Percentiles rank a stretch among this genome's conserved stretches.
phyloP scores from a whole-genome alignment of 257 asterid species.

The Misopates orontium region DNA sequence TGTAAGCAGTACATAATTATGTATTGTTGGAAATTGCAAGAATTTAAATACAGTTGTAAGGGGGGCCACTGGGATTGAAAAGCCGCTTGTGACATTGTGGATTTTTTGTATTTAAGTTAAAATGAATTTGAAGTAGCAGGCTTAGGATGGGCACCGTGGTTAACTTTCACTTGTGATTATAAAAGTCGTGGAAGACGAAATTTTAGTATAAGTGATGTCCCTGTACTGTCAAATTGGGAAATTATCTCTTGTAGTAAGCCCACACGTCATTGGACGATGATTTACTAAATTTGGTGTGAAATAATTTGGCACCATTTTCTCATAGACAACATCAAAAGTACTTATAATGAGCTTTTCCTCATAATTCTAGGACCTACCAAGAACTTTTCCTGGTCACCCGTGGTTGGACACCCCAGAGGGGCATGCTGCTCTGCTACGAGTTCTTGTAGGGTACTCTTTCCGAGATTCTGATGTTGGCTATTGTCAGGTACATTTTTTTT shows the following conservation, averaged over 20 bases:
- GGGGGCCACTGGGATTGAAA: no score
- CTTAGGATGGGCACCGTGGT: no score
- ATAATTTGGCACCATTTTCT: not conserved
- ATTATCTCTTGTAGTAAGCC: not conserved
- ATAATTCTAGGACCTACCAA: slow-evolving; percentile 98
- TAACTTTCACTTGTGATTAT: no score
- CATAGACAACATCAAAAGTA: no score
- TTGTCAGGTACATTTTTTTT: slow-evolving; percentile 69
- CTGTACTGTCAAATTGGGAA: no score
- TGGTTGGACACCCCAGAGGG: slow-evolving; percentile 95
- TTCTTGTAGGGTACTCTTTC: slow-evolving; percentile 93
- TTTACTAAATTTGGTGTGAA: not conserved
- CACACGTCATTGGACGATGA: not conserved
- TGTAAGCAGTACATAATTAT: no score
- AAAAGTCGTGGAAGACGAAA: not conserved
- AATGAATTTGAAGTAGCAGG: no score
- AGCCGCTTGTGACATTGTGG: no score
- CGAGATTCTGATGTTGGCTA: slow-evolving; percentile 99
- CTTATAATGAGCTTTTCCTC: no score
- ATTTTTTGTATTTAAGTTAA: no score
- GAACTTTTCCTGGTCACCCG: slow-evolving; percentile 98
- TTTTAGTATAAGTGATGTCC: not conserved
- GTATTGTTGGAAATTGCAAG: no score
- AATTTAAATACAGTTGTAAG: no score
- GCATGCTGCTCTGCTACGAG: slow-evolving; percentile 92